Evolutionary conservation across 148 eudicot genomes (phyloP).

Genomic region (Linanthus parryae): DNA sequence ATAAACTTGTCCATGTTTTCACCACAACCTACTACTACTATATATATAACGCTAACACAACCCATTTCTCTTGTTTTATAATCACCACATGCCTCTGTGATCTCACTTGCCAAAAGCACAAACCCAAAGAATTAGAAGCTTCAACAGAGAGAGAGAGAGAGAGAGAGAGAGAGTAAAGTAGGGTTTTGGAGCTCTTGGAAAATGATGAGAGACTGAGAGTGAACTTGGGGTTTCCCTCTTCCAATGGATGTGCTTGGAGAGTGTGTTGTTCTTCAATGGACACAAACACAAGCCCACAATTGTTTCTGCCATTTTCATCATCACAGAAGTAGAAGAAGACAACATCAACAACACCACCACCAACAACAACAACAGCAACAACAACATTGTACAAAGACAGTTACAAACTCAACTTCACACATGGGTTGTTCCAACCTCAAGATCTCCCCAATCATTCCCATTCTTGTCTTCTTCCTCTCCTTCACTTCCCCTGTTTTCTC

Average conservation of each 20-base stretch:
- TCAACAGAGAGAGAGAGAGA: conserved; percentile 13
- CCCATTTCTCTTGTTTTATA: conserved; percentile 22
- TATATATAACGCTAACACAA: conserved; percentile 34
- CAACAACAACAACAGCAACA: conserved; percentile 24
- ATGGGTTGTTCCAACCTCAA: conserved; percentile 24
- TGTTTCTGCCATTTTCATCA: conserved; percentile 14
- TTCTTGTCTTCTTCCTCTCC: conserved; percentile 40
- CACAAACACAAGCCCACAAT: conserved; percentile 14
- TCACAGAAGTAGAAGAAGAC: conserved; percentile 49
- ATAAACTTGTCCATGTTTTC: conserved; percentile 40
- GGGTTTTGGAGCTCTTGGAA: conserved; percentile 9
- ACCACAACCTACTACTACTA: conserved; percentile 28
- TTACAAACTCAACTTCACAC: too few relatives aligned
- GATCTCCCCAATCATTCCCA: conserved; percentile 44
- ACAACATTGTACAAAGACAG: conserved; percentile 6
- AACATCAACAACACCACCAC: conserved; percentile 28
- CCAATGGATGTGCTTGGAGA: conserved; percentile 8
- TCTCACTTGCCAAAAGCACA: conserved; percentile 21
- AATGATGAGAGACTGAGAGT: conserved; percentile 29
- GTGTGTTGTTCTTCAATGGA: conserved; percentile 16
- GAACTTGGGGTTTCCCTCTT: conserved; percentile 12
- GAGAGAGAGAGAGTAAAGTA: conserved; percentile 4
- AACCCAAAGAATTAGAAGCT: conserved; percentile 23
- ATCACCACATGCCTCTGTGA: conserved; percentile 12
- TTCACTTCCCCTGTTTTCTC: conserved; percentile 35